phyloP scores from a whole-genome alignment of 2,329 filamentous ascomycete genomes.

The Corynespora cassiicola region DNA sequence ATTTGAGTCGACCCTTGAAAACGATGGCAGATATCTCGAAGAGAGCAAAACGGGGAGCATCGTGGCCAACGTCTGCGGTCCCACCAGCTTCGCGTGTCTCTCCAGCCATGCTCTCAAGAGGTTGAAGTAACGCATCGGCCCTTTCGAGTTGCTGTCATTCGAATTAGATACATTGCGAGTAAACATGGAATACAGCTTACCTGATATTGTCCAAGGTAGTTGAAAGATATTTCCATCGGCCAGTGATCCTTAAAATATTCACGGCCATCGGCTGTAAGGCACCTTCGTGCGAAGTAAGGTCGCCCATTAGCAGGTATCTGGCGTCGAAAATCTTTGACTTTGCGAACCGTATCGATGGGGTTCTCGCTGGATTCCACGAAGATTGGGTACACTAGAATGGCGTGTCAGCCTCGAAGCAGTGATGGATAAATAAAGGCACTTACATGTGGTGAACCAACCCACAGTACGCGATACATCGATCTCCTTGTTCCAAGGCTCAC shows the following conservation, averaged over 20 bases:
- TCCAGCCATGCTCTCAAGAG: constrained; percentile 53
- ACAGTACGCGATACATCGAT: constrained; percentile 64
- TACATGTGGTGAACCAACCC: constrained; percentile 64
- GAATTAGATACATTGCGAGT: constrained; percentile 34
- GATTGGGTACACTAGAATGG: constrained; percentile 48
- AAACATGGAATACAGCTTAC: constrained; percentile 35
- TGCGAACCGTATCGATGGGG: constrained; percentile 59
- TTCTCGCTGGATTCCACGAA: constrained; percentile 33
- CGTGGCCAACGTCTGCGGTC: constrained; percentile 52
- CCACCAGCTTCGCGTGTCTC: constrained; percentile 54
- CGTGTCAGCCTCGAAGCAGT: constrained; percentile 1
- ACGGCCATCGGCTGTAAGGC: constrained; percentile 34
- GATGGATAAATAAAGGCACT: constrained; percentile 29
- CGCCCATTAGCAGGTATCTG: constrained; percentile 41
- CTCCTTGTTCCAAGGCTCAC: constrained; percentile 49
- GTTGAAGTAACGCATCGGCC: constrained; percentile 51
- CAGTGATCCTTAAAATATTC: constrained; percentile 43
- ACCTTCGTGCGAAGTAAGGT: constrained; percentile 54
- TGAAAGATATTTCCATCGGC: constrained; percentile 66
- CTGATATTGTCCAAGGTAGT: constrained; percentile 60
- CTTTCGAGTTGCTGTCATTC: constrained; percentile 52
- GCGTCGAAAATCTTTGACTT: constrained; percentile 60
- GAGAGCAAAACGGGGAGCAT: constrained; percentile 55
- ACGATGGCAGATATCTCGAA: constrained; percentile 62
- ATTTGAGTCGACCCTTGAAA: constrained; percentile 53